Evolutionary conservation across 148 eudicot species (phyloP).

Genomic region (Camellia japonica): DNA sequence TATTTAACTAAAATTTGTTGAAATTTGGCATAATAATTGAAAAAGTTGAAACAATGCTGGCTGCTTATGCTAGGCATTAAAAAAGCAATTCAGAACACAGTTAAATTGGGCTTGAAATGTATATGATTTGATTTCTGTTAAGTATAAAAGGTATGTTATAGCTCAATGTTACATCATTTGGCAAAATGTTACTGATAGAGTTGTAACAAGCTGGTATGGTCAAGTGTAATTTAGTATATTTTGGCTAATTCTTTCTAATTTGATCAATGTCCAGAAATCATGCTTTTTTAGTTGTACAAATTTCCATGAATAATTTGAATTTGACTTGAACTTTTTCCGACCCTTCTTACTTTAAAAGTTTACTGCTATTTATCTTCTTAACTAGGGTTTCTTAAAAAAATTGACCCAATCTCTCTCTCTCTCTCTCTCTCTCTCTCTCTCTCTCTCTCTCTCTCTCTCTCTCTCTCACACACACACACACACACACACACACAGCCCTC

Average conservation of each 20-base stretch:
- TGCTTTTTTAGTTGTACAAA: background rate
- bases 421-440: background rate
- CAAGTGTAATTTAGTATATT: background rate
- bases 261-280: background rate
- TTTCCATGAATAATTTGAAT: background rate
- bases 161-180: background rate
- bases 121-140: background rate
- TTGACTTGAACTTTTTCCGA: background rate
- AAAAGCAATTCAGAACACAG: background rate
- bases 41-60: background rate
- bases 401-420: background rate
- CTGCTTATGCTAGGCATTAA: background rate
- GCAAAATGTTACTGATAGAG: background rate
- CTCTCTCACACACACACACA: no score
- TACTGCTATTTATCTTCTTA: background rate
- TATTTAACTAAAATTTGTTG: background rate
- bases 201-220: background rate
- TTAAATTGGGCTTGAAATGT: background rate
- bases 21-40: background rate
- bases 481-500: background rate
- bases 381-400: background rate
- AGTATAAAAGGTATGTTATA: background rate
- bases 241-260: constrained; percentile 8
- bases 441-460: background rate
- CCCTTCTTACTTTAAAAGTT: background rate